Conservation (phyloP, 768 basidiomycete species). For the Tricholoma saponaceum region DNA sequence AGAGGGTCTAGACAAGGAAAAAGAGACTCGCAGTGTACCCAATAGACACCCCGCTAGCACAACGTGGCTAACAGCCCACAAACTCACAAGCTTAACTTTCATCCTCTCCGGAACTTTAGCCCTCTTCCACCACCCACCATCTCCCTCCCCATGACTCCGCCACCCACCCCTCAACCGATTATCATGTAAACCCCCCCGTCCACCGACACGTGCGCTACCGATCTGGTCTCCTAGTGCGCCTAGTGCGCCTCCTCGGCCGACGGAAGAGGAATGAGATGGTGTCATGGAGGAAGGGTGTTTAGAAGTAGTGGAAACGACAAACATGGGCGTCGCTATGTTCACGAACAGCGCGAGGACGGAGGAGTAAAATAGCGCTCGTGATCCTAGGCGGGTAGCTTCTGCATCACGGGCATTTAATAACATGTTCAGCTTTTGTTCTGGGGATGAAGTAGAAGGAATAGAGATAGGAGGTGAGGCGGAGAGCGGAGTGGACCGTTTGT, state of each 20-base stretch:
- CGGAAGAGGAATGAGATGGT: neutral
- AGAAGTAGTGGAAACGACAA: conserved; percentile 33
- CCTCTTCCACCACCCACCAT: conserved; percentile 10
- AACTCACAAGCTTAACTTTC: conserved; percentile 57
- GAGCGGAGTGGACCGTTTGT: conserved; percentile 47
- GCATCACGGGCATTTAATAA: conserved; percentile 36
- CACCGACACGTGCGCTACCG: conserved; percentile 1
- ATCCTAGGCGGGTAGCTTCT: conserved; percentile 79
- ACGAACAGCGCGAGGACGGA: conserved; percentile 63
- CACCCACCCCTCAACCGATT: neutral
- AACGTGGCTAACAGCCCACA: conserved; percentile 79
- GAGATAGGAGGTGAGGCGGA: conserved; percentile 17
- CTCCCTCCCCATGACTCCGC: neutral
- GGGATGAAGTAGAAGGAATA: conserved; percentile 8
- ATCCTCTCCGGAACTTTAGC: conserved; percentile 35
- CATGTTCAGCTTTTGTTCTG: conserved; percentile 11
- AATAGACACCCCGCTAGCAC: conserved; percentile 77
- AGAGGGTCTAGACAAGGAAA: neutral
- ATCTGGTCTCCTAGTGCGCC: conserved; percentile 6
- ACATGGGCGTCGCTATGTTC: conserved; percentile 69
- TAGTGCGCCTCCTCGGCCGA: conserved; percentile 1
- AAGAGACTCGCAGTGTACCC: conserved; percentile 68
- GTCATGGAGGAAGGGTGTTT: neutral
- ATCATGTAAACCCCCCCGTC: neutral
- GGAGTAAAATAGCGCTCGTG: conserved; percentile 78